Base-by-base conservation (phyloP, 495 filamentous ascomycete genomes). In the Penicillium daleae region DNA sequence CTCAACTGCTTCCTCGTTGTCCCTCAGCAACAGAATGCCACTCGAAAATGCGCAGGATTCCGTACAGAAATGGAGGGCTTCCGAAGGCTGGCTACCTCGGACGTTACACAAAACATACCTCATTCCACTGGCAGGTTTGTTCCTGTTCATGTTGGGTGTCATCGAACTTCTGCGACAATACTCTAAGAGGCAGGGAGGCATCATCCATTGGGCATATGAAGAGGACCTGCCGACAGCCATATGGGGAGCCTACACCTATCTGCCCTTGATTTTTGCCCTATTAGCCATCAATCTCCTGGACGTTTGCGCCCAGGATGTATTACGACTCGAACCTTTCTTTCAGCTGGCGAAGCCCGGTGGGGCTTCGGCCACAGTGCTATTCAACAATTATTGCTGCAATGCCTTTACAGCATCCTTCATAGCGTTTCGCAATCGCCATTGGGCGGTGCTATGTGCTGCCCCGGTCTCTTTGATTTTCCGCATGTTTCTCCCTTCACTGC, bases 291-390 rank as follows among this genome's bases (percentile, higher is more conserved):
- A 57, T 6, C 24, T 74, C 13, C 69, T 70, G 67, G 61, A 64
- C 6, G 33, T 72, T 4, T 69, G 55, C 19, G 62, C 64, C 31
- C 56, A 60, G 15, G 72, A 74, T 57, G 64, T 66, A 4, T 37
- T 72, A 22, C 64, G 72, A 5, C 60, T 74, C 39, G 72, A 74
- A 57, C 66, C 72, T 4, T 74, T 63, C 26, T 72, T 71, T 26
- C 72, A 74, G 29, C 59, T 74, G 6, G 60, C 69, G 6, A 62
- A 59, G n/a, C 64, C 62, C 2, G 37, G 61, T 0, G 69, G 67
- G 2, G 59, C 49, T 2, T 35, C 70, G 5, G 72, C 63, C 10
- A 63, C 37, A 1, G 61, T 69, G 4, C 64, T 74, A 4, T 71
- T 74, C 57, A 66, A 52, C 52, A 74, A 74, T 42, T 74, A 72